phyloP scores from a whole-genome alignment of 768 basidiomycete genomes.

The Leucogyrophana mollusca region DNA sequence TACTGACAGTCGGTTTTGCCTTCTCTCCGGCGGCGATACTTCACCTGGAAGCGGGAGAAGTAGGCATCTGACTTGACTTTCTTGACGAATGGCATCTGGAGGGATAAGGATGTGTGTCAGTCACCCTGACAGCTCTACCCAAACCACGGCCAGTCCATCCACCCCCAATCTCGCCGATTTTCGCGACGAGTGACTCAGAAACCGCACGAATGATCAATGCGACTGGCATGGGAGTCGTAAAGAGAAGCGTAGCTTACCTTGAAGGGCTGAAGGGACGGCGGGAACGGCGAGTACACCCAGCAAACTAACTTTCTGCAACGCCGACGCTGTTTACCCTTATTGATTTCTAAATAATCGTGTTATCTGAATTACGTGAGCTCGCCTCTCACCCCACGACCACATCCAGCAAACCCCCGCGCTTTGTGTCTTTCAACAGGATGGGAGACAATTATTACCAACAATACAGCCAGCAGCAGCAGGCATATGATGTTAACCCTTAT shows the following conservation, averaged over 20 bases:
- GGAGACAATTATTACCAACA: conserved; percentile 50
- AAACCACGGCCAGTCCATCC: conserved; percentile 25
- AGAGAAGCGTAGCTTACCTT: conserved; percentile 38
- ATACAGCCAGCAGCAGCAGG: conserved; percentile 52
- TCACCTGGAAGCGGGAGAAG: conserved; percentile 98
- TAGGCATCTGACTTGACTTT: conserved; percentile 94
- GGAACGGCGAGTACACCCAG: conserved; percentile 22
- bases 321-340: conserved; percentile 25
- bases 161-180: conserved; percentile 12
- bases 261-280: conserved; percentile 31
- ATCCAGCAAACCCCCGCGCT: no score
- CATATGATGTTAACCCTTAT: conserved; percentile 72
- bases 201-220: no score
- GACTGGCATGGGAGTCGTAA: no score
- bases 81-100: conserved; percentile 95
- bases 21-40: conserved; percentile 96
- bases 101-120: conserved; percentile 16
- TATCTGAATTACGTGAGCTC: conserved; percentile 6
- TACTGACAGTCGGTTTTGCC: conserved; percentile 95
- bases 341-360: conserved; percentile 21
- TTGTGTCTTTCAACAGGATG: conserved; percentile 32
- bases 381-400: background rate
- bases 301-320: conserved; percentile 9
- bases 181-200: no score
- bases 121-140: conserved; percentile 24